These are phyloP conservation scores for Xylaria sp. DNA, from an alignment of 2,329 filamentous ascomycete species.

Conservation along the genomic window DNA sequence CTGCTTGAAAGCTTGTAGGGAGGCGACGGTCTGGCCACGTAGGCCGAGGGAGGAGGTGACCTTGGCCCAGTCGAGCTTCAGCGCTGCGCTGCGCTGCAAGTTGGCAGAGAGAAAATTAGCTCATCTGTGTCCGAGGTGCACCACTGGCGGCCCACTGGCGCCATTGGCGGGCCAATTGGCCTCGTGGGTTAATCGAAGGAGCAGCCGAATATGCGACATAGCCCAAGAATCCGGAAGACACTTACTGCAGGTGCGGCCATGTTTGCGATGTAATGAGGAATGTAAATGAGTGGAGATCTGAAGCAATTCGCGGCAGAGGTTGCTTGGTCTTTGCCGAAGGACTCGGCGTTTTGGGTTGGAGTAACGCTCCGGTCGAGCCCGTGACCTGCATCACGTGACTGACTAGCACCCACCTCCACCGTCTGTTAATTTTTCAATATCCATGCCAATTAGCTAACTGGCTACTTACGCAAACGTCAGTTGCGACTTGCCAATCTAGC, in stretches of 20 bases:
- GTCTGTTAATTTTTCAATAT: too few species aligned
- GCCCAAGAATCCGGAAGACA: conserved; percentile 47
- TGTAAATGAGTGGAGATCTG: conserved; percentile 59
- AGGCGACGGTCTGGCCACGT: conserved; percentile 90
- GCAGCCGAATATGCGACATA: conserved; percentile 33
- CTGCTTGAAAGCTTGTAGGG: conserved; percentile 98
- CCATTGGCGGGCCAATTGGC: conserved; percentile 48
- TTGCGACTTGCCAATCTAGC: not conserved
- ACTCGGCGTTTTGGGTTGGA: conserved; percentile 43
- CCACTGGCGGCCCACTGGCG: conserved; percentile 43
- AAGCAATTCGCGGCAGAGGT: conserved; percentile 61
- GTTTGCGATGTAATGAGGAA: conserved; percentile 63
- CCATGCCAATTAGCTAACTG: not conserved
- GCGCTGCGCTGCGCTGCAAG: conserved; percentile 90
- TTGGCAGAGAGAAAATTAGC: conserved; percentile 62
- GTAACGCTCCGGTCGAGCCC: conserved; percentile 27
- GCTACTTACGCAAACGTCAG: not conserved
- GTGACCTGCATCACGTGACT: conserved; percentile 44
- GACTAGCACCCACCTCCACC: too few species aligned
- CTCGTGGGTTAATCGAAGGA: not conserved
- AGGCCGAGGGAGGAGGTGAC: conserved; percentile 94
- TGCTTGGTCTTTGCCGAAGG: conserved; percentile 60
- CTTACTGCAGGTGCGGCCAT: conserved; percentile 78
- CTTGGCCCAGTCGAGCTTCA: conserved; percentile 99
- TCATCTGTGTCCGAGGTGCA: conserved; percentile 51